Evolutionary conservation across 1,284 basidiomycete genomes (phyloP).

Genomic region (Fomes fomentarius): DNA sequence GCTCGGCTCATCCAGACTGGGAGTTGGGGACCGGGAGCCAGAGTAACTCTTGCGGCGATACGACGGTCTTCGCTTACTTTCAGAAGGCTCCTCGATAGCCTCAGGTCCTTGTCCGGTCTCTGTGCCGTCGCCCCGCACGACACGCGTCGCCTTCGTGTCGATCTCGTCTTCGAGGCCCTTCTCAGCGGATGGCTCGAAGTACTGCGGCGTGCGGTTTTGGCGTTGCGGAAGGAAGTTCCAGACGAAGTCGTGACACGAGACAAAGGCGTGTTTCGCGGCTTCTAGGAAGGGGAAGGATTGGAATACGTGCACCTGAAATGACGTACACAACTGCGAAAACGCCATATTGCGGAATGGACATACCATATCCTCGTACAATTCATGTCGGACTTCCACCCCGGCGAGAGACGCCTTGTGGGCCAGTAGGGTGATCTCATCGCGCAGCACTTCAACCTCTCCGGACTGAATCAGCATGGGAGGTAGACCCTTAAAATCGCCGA

Average conservation of each 20-base stretch:
- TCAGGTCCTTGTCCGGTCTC: slow-evolving; percentile 42
- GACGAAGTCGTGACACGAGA: slow-evolving; percentile 79
- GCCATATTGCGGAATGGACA: slow-evolving; percentile 38
- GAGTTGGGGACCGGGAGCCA: slow-evolving; percentile 10
- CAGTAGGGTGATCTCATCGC: slow-evolving; percentile 92
- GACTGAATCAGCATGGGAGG: slow-evolving; percentile 94
- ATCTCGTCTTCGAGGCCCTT: slow-evolving; percentile 65
- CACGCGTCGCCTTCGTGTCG: slow-evolving; percentile 59
- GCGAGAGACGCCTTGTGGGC: slow-evolving; percentile 92
- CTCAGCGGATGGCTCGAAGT: slow-evolving; percentile 58
- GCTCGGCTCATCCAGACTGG: slow-evolving; percentile 41
- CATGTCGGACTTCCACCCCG: slow-evolving; percentile 89
- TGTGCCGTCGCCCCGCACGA: slow-evolving; percentile 71
- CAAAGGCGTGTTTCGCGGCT: slow-evolving; percentile 73
- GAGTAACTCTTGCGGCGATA: slow-evolving; percentile 15
- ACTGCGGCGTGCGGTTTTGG: slow-evolving; percentile 49
- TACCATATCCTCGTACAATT: slow-evolving; percentile 93
- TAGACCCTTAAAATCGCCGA: slow-evolving; percentile 86
- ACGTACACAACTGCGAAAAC: not conserved
- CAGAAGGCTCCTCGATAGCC: slow-evolving; percentile 13
- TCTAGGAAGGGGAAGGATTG: slow-evolving; percentile 87
- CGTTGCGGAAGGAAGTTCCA: slow-evolving; percentile 56
- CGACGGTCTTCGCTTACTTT: slow-evolving; percentile 1
- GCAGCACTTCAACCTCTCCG: slow-evolving; percentile 92
- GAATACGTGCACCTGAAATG: slow-evolving; percentile 81